phyloP scores from a whole-genome alignment of 2,329 filamentous ascomycete species.

The Ilyonectria sp. region DNA sequence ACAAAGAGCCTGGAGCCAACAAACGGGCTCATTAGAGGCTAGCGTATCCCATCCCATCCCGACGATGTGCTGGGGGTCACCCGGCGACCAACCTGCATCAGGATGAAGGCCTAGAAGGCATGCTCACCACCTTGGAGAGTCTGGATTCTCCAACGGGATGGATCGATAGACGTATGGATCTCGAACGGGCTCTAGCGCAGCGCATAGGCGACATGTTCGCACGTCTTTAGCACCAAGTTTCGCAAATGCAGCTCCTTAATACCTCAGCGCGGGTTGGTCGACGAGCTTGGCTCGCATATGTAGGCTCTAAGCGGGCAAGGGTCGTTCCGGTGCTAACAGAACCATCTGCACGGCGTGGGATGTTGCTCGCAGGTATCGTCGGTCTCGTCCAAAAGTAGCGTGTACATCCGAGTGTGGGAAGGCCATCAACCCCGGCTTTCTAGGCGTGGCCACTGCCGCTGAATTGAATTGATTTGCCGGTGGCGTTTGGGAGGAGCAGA shows the following conservation, averaged over 20 bases:
- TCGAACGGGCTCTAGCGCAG: too few species aligned
- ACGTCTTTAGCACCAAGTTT: too few species aligned
- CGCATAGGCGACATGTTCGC: too few species aligned
- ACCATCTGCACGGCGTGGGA: not conserved
- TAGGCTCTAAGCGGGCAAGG: not conserved
- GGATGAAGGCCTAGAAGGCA: too few species aligned
- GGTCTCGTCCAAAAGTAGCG: too few species aligned
- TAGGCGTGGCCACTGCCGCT: not conserved
- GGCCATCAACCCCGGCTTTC: not conserved
- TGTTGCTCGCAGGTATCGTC: too few species aligned
- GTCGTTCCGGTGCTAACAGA: too few species aligned
- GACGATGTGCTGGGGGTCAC: not conserved
- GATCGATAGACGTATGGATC: too few species aligned
- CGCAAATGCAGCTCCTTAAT: not conserved
- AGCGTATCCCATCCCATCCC: not conserved
- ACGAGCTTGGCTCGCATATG: not conserved
- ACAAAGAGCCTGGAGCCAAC: not conserved
- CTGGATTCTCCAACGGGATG: too few species aligned
- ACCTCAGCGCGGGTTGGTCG: not conserved
- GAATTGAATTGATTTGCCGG: not conserved
- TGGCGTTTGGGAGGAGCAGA: not conserved
- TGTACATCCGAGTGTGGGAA: not conserved
- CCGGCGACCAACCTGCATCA: too few species aligned
- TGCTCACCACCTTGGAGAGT: too few species aligned
- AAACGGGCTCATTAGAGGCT: not conserved